These are phyloP conservation scores for Fusarium sp. DNA, from an alignment of 2,329 filamentous ascomycete species.

Conservation along the genomic window DNA sequence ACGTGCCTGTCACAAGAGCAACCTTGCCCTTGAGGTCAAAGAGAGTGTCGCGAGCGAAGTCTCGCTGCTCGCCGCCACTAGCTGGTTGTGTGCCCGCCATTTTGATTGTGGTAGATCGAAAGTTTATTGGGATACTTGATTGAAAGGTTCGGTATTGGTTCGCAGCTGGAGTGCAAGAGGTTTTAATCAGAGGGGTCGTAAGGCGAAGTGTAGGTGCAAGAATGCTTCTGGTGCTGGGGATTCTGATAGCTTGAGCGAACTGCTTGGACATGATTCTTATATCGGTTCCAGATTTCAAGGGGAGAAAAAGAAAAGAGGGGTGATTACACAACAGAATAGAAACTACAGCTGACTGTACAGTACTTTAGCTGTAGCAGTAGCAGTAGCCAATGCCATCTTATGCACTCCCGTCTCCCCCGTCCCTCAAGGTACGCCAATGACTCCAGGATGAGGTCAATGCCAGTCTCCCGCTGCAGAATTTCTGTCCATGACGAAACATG, in stretches of 20 bases:
- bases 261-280: constrained; percentile 33
- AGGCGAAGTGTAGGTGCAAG: constrained; percentile 8
- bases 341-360: background rate
- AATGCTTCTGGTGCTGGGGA: constrained; percentile 10
- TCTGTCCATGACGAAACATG: constrained; percentile 36
- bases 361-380: background rate
- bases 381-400: constrained; percentile 23
- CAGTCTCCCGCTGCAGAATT: background rate
- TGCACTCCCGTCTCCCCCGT: background rate
- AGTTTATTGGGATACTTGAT: background rate
- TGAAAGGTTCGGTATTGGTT: constrained; percentile 13
- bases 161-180: background rate
- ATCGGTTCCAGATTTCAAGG: background rate
- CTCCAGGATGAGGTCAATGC: constrained; percentile 19
- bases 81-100: constrained; percentile 37
- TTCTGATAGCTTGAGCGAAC: background rate
- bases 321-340: constrained; percentile 1
- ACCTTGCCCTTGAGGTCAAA: constrained; percentile 58
- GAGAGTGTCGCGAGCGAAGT: constrained; percentile 52
- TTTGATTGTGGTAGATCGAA: background rate
- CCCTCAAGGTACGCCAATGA: constrained; percentile 13
- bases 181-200: background rate
- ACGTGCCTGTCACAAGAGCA: constrained; percentile 58
- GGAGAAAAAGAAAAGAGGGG: constrained; percentile 18
- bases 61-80: constrained; percentile 39